Evolutionary conservation across 2,329 filamentous ascomycete species (phyloP).

Genomic region (Neofusicoccum laricinum): DNA sequence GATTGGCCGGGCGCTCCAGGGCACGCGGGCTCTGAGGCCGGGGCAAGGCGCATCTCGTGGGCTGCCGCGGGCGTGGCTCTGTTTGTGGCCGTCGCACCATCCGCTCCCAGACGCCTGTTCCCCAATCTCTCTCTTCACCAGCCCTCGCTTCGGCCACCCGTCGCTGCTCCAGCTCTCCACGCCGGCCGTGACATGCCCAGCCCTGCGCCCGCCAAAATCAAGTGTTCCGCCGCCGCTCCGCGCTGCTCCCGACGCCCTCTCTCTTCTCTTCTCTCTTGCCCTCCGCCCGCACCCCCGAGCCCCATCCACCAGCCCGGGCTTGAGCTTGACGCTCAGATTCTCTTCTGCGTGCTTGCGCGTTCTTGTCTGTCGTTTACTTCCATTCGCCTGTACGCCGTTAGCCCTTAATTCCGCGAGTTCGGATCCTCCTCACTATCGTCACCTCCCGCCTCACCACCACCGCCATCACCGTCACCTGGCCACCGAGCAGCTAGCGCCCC

Average conservation of each 20-base stretch:
- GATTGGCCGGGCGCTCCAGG: conserved; percentile 5
- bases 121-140: conserved; percentile 14
- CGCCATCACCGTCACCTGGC: neutral
- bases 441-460: neutral
- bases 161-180: neutral
- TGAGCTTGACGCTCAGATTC: conserved; percentile 14
- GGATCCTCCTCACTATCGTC: neutral
- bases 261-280: neutral
- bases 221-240: neutral
- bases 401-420: conserved; percentile 14
- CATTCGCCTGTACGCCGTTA: neutral
- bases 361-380: conserved; percentile 13
- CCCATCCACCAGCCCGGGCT: neutral
- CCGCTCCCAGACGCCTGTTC: neutral
- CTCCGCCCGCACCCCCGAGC: neutral
- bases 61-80: conserved; percentile 6
- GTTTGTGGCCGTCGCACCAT: conserved; percentile 12
- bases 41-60: neutral
- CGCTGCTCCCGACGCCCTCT: neutral
- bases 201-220: neutral
- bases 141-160: neutral
- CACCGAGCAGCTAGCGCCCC: neutral
- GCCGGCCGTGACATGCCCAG: neutral
- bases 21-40: neutral
- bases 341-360: neutral